A percentile compares a stretch with the other conserved stretches of the same genome.
Conservation (phyloP, 768 basidiomycete species). For the Tubosaeta sp. region DNA sequence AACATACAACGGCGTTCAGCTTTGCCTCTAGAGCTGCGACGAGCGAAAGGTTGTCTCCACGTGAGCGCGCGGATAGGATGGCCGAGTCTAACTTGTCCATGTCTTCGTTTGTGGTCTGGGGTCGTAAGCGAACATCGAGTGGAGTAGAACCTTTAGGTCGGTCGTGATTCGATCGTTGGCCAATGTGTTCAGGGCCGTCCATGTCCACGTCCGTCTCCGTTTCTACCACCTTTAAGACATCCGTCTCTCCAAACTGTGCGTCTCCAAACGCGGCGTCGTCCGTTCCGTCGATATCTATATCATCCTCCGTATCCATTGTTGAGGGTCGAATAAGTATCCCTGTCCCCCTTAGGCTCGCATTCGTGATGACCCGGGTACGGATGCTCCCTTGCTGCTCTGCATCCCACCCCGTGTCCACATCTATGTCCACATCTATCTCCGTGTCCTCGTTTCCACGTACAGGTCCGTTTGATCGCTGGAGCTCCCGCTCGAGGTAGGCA, state of each 20-base stretch:
- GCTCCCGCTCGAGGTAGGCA: constrained; percentile 32
- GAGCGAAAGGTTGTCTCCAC: constrained; percentile 45
- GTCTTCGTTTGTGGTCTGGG: constrained; percentile 27
- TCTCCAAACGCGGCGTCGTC: constrained; percentile 64
- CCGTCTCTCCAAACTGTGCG: constrained; percentile 72
- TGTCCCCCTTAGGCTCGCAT: constrained; percentile 44
- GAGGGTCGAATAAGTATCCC: constrained; percentile 65
- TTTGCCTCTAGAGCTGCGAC: constrained; percentile 59
- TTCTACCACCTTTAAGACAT: constrained; percentile 44
- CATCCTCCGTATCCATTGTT: constrained; percentile 70
- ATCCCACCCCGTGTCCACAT: constrained; percentile 35
- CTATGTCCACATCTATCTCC: constrained; percentile 32
- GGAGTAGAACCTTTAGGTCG: constrained; percentile 30
- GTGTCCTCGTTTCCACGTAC: constrained; percentile 29
- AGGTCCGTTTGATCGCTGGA: constrained; percentile 23
- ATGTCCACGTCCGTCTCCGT: constrained; percentile 33
- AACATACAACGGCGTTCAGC: constrained; percentile 50
- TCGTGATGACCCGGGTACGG: constrained; percentile 35
- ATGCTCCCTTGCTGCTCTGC: constrained; percentile 38
- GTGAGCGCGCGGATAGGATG: constrained; percentile 45
- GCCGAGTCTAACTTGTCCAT: constrained; percentile 45
- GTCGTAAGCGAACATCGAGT: neutral
- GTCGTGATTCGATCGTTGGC: constrained; percentile 17
- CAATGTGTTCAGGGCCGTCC: neutral
- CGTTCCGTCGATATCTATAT: constrained; percentile 77